Evolutionary conservation across 1,284 basidiomycete genomes (phyloP).

Genomic region (Boletellus dicymbophilus): DNA sequence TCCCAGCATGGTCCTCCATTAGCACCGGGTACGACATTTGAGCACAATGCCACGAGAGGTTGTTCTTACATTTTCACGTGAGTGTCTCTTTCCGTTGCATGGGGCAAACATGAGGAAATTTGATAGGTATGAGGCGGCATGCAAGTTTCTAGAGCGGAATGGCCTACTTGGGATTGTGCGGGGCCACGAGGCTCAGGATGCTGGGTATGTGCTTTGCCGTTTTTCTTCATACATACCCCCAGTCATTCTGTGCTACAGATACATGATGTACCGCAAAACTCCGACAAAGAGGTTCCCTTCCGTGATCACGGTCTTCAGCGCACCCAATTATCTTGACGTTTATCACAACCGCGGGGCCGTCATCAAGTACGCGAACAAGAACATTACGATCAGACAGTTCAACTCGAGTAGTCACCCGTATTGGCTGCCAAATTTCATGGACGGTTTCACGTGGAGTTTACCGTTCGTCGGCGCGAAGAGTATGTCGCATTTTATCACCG

Average conservation of each 20-base stretch:
- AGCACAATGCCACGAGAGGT: constrained; percentile 90
- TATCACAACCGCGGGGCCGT: constrained; percentile 91
- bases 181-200: constrained; percentile 98
- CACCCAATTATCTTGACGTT: constrained; percentile 86
- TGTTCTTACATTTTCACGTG: constrained; percentile 97
- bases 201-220: constrained; percentile 58
- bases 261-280: constrained; percentile 54
- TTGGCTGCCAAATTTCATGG: constrained; percentile 98
- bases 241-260: constrained; percentile 48
- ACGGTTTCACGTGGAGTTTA: constrained; percentile 98
- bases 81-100: constrained; percentile 31
- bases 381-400: constrained; percentile 97
- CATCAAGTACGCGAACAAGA: constrained; percentile 97
- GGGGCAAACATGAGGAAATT: background rate
- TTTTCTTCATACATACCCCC: background rate
- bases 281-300: constrained; percentile 62
- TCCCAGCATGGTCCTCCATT: constrained; percentile 27
- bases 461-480: constrained; percentile 99
- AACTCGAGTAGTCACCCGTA: constrained; percentile 93
- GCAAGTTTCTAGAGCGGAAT: constrained; percentile 93
- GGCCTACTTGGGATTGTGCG: constrained; percentile 91
- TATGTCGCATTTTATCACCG: constrained; percentile 38
- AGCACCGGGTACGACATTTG: constrained; percentile 56
- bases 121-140: constrained; percentile 86
- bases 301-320: constrained; percentile 88